Base-by-base conservation (phyloP, 768 basidiomycete genomes). In the Trametes gibbosa region DNA sequence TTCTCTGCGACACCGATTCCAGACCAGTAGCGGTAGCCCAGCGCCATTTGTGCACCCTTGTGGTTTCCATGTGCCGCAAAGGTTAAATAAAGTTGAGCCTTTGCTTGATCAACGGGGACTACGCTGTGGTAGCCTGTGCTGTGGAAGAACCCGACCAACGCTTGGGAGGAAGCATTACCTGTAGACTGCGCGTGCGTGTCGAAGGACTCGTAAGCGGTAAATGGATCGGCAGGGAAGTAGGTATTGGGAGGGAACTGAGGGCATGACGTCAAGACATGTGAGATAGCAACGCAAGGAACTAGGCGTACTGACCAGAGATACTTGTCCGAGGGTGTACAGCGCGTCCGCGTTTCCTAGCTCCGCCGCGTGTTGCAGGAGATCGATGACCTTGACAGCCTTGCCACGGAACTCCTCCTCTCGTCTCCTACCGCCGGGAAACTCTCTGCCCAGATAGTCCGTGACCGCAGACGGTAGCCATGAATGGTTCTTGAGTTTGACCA, bases 1-100 rank as follows among this genome's bases (percentile, higher is more conserved):
- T 87, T 86, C 70, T 98, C 94, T 52, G 84, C 76, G 0, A 93
- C 88, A 12, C 95, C 92, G 57, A 99, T 97, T 1, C 97, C 97
- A 39, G 90, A 87, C 95, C 95, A 98, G 68, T 95, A 87, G 25
- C 95, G 84, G 72, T 96, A 98, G 0, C 87, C 97, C 32, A 98
- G 78, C 1, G 93, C 85, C 92, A 96, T 95, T 70, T 95, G 87
- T 0, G 96, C 90, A 5, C 90, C 89, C 65, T 86, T 85, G 73
- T 95, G 83, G 0, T 89, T 92, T 1, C 89, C 88, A 50, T 95
- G 86, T 1, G 93, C 95, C 3, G 95, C 87, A 66, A 98, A 98
- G 0, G 95, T 97, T 70, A 95, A 94, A 67, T 96, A 90, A 0
- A 98, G 78, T 62, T 96, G 86, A 0, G 95, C 94, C 72, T 86